These are phyloP conservation scores for Rutidosis leptorrhynchoides DNA, from an alignment of 129 eudicot genomes.

Conservation along the genomic window DNA sequence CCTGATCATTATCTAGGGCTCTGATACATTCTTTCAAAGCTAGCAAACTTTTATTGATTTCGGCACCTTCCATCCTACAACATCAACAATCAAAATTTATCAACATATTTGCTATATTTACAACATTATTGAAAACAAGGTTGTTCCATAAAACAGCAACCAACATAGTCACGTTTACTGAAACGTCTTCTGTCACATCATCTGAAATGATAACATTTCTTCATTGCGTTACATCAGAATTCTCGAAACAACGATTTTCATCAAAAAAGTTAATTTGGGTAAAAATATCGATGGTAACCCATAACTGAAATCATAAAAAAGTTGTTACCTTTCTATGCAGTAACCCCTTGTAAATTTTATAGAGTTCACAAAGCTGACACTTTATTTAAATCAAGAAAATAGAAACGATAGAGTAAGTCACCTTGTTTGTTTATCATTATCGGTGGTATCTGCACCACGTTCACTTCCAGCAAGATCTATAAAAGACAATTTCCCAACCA, in stretches of 20 bases:
- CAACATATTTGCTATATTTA: conserved; percentile 5
- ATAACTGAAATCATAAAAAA: neutral
- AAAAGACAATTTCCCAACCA: conserved; percentile 65
- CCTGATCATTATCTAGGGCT: conserved; percentile 75
- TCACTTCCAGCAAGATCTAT: conserved; percentile 90
- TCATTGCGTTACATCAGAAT: neutral
- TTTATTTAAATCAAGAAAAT: neutral
- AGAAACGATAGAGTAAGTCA: conserved; percentile 6
- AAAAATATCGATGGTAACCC: neutral
- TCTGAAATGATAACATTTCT: neutral
- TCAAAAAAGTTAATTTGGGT: neutral
- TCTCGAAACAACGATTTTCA: neutral
- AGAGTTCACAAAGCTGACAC: neutral
- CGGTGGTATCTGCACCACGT: conserved; percentile 84
- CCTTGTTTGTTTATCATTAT: conserved; percentile 79
- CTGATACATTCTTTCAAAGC: conserved; percentile 81
- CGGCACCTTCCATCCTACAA: conserved; percentile 84
- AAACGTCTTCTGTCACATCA: neutral
- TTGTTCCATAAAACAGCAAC: neutral
- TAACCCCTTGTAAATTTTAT: too few species aligned
- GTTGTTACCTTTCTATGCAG: neutral
- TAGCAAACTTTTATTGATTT: conserved; percentile 75
- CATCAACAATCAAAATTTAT: conserved; percentile 10
- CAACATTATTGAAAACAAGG: too few species aligned
- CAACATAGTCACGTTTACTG: neutral